These are phyloP conservation scores for Vigna radiata DNA, from an alignment of 306 rosid genomes.

Conservation along the genomic window DNA sequence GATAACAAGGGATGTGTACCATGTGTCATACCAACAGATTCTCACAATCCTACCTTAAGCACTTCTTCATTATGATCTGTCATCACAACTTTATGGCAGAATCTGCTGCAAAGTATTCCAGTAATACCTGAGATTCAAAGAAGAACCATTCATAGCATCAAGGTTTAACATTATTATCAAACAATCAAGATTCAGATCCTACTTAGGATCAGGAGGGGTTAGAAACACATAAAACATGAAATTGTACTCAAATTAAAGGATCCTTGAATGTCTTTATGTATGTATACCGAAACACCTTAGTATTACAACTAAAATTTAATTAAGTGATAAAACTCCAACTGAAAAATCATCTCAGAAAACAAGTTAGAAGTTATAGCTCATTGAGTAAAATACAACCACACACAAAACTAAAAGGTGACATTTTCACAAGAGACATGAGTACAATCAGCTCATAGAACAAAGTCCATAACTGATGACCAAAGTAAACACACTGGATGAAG, in stretches of 20 bases:
- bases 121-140: slow-evolving; percentile 69
- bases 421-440: neutral
- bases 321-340: neutral
- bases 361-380: neutral
- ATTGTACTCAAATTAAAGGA: neutral
- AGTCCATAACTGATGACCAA: neutral
- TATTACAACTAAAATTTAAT: neutral
- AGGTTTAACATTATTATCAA: neutral
- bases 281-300: neutral
- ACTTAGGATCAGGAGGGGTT: neutral
- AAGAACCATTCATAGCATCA: slow-evolving; percentile 33
- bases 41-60: slow-evolving; percentile 69
- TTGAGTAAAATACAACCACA: neutral
- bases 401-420: neutral
- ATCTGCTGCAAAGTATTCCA: slow-evolving; percentile 85
- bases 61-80: slow-evolving; percentile 97
- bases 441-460: slow-evolving; percentile 4
- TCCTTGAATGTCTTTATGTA: neutral
- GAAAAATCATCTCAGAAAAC: neutral
- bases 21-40: slow-evolving; percentile 40
- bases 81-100: slow-evolving; percentile 76
- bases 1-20: slow-evolving; percentile 39
- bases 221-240: slow-evolving; percentile 22
- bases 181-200: slow-evolving; percentile 27
- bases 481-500: slow-evolving; percentile 1